Evolutionary conservation across 2,329 filamentous ascomycete species (phyloP).

Genomic region (Hypoxylon sp.): DNA sequence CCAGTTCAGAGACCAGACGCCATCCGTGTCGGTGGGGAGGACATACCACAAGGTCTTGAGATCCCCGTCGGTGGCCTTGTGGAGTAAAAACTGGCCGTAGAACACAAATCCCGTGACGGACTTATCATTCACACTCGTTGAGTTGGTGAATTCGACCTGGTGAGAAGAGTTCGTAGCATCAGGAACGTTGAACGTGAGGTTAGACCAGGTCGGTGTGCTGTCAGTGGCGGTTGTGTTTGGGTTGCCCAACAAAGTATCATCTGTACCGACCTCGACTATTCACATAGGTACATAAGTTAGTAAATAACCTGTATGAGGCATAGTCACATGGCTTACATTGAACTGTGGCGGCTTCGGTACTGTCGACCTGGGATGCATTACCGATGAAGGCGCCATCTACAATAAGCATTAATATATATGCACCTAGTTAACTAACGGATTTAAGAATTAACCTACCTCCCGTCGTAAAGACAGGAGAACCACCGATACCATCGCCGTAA

Average conservation of each 20-base stretch:
- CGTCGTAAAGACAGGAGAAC: slow-evolving; percentile 47
- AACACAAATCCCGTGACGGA: slow-evolving; percentile 45
- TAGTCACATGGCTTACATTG: slow-evolving; percentile 37
- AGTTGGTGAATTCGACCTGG: slow-evolving; percentile 43
- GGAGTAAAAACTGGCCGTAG: slow-evolving; percentile 47
- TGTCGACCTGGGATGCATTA: slow-evolving; percentile 12
- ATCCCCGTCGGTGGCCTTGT: slow-evolving; percentile 30
- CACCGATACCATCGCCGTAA: slow-evolving; percentile 51
- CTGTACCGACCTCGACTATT: slow-evolving; percentile 40
- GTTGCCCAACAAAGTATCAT: slow-evolving; percentile 42
- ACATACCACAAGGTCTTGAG: slow-evolving; percentile 49
- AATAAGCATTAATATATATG: slow-evolving; percentile 13
- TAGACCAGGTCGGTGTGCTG: slow-evolving; percentile 46
- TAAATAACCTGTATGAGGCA: neutral
- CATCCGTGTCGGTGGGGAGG: slow-evolving; percentile 41
- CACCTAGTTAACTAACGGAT: neutral
- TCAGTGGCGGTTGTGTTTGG: slow-evolving; percentile 46
- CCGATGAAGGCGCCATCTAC: slow-evolving; percentile 34
- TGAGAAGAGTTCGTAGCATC: slow-evolving; percentile 35
- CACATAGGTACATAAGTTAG: slow-evolving; percentile 7
- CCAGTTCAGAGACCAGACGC: slow-evolving; percentile 49
- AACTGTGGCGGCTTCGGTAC: slow-evolving; percentile 37
- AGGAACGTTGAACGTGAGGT: slow-evolving; percentile 49
- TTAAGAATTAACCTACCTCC: slow-evolving; percentile 41
- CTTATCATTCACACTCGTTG: slow-evolving; percentile 14